Evolutionary conservation across 179 eudicot species (phyloP).

Genomic region (Vitellaria paradoxa): DNA sequence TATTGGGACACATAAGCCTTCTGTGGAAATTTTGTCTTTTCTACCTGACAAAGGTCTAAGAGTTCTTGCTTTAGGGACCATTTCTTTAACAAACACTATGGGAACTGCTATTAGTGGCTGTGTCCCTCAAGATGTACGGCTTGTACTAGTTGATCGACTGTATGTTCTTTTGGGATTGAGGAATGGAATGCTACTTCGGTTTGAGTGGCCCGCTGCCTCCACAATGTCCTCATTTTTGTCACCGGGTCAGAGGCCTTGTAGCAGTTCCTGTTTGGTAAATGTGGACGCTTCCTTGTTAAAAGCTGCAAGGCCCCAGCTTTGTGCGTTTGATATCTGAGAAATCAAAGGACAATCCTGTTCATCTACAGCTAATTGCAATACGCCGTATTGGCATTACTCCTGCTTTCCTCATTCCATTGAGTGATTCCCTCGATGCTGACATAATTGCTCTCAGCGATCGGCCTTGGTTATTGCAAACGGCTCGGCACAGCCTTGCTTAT

Average conservation of each 20-base stretch:
- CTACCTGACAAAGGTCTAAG: conserved; percentile 54
- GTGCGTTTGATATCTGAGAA: conserved; percentile 36
- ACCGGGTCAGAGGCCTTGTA: conserved; percentile 28
- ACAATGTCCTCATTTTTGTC: conserved; percentile 34
- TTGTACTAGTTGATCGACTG: conserved; percentile 79
- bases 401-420: conserved; percentile 79
- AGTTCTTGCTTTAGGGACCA: conserved; percentile 68
- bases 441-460: conserved; percentile 94
- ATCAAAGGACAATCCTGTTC: conserved; percentile 52
- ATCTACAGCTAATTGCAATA: conserved; percentile 77
- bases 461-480: conserved; percentile 98
- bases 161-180: conserved; percentile 89
- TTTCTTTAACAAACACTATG: conserved; percentile 66
- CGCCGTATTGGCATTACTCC: conserved; percentile 98
- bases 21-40: conserved; percentile 83
- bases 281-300: conserved; percentile 24
- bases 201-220: conserved; percentile 83
- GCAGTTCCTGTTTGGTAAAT: conserved; percentile 27
- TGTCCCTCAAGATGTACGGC: conserved; percentile 95
- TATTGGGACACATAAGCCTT: conserved; percentile 96
- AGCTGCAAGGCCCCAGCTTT: conserved; percentile 23
- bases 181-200: conserved; percentile 93
- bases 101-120: conserved; percentile 85
- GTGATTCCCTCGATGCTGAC: conserved; percentile 75
- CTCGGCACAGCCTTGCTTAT: conserved; percentile 90